A percentile compares a stretch with the other conserved stretches of the same genome.
phyloP scores from a whole-genome alignment of 768 basidiomycete genomes.

The Xerocomellus intermedius region DNA sequence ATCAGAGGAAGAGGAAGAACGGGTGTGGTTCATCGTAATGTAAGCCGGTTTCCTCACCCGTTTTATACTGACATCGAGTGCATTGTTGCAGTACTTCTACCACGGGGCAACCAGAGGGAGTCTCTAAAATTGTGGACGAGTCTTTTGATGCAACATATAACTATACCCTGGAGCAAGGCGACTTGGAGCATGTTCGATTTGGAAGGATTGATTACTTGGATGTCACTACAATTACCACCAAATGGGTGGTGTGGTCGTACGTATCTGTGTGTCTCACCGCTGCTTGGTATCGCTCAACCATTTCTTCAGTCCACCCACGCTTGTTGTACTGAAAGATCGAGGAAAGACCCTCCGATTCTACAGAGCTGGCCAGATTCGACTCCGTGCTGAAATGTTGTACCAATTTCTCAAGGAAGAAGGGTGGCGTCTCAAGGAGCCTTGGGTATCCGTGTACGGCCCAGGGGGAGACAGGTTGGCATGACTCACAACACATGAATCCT shows the following conservation, averaged over 20 bases:
- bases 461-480: conserved; percentile 66
- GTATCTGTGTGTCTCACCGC: conserved; percentile 25
- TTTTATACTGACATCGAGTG: not conserved
- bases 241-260: conserved; percentile 85
- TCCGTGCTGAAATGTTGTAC: conserved; percentile 58
- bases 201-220: conserved; percentile 87
- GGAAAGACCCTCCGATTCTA: conserved; percentile 84
- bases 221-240: conserved; percentile 79
- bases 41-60: conserved; percentile 36
- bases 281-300: not conserved
- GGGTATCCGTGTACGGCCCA: conserved; percentile 68
- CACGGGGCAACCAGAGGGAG: conserved; percentile 54
- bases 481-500: not conserved
- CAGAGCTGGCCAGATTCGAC: conserved; percentile 57
- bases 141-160: conserved; percentile 77
- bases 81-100: conserved; percentile 50
- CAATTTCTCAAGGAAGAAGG: conserved; percentile 63
- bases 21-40: conserved; percentile 81
- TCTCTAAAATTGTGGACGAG: conserved; percentile 70
- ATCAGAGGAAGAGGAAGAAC: conserved; percentile 59
- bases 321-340: conserved; percentile 68
- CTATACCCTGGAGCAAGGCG: conserved; percentile 52
- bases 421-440: conserved; percentile 64
- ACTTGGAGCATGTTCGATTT: conserved; percentile 73
- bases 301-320: conserved; percentile 62